These are phyloP conservation scores for Aspergillus haitiensis DNA, from an alignment of 495 filamentous ascomycete genomes.

Conservation along the genomic window DNA sequence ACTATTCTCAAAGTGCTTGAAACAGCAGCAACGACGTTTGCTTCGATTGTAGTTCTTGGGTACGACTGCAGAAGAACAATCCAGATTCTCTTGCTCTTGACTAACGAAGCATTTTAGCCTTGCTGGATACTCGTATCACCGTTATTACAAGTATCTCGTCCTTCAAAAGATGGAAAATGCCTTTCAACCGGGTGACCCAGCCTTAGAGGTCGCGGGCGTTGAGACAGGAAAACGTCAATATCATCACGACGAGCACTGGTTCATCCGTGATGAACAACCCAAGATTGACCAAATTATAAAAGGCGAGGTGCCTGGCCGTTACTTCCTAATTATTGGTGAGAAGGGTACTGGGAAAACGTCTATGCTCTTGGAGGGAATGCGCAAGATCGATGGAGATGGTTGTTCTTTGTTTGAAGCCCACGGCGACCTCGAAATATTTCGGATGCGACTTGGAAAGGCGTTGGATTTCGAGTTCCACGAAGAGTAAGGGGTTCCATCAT, in stretches of 20 bases:
- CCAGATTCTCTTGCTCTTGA: background rate
- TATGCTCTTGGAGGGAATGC: slow-evolving; percentile 94
- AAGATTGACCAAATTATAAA: slow-evolving; percentile 76
- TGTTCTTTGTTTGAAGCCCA: slow-evolving; percentile 95
- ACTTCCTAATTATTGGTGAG: slow-evolving; percentile 91
- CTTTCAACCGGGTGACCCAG: slow-evolving; percentile 90
- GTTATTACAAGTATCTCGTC: slow-evolving; percentile 85
- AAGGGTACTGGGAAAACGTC: slow-evolving; percentile 95
- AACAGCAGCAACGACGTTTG: slow-evolving; percentile 78
- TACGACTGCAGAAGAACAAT: slow-evolving; percentile 40
- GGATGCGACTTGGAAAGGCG: slow-evolving; percentile 85
- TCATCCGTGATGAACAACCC: slow-evolving; percentile 74
- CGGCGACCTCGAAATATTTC: slow-evolving; percentile 91
- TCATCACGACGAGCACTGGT: slow-evolving; percentile 71
- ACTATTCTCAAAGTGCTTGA: slow-evolving; percentile 81
- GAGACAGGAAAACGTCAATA: slow-evolving; percentile 55
- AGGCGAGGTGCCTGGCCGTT: slow-evolving; percentile 71
- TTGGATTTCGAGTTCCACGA: slow-evolving; percentile 90
- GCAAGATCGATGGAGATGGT: slow-evolving; percentile 80
- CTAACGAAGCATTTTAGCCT: slow-evolving; percentile 43
- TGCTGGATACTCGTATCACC: slow-evolving; percentile 82
- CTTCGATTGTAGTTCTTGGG: slow-evolving; percentile 81
- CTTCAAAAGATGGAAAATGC: slow-evolving; percentile 89
- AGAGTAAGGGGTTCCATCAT: slow-evolving; percentile 37
- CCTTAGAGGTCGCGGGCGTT: slow-evolving; percentile 81